Conservation (phyloP, 495 filamentous ascomycete genomes). For the Saxispiralis lemnorum region DNA sequence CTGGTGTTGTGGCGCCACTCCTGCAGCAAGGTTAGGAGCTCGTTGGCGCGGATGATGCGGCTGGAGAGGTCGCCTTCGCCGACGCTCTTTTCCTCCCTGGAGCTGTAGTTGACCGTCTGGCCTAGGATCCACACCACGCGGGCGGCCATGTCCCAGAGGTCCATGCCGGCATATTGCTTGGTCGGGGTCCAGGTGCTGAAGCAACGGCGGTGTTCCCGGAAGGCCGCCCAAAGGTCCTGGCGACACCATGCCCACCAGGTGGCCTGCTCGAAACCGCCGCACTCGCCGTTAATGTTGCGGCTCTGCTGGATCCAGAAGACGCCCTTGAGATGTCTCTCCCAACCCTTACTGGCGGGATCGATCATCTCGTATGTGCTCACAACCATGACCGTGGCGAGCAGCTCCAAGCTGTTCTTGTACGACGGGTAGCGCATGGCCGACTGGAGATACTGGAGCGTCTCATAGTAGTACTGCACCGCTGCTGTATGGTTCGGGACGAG, state of each 20-base stretch:
- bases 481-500: conserved; percentile 9
- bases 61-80: conserved; percentile 10
- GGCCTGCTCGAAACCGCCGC: conserved; percentile 22
- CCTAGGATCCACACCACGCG: conserved; percentile 11
- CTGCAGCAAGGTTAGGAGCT: conserved; percentile 15
- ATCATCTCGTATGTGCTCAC: conserved; percentile 24
- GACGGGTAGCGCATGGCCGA: conserved; percentile 21
- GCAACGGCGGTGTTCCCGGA: conserved; percentile 12
- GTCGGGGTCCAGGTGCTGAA: conserved; percentile 15
- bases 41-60: conserved; percentile 15
- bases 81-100: conserved; percentile 11
- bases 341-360: conserved; percentile 17
- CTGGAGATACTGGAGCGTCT: conserved; percentile 25
- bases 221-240: conserved; percentile 14
- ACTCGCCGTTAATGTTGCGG: conserved; percentile 24
- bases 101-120: conserved; percentile 16
- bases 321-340: conserved; percentile 23
- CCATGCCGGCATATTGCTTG: conserved; percentile 6
- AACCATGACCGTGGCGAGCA: conserved; percentile 22
- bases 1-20: conserved; percentile 18
- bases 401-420: conserved; percentile 21
- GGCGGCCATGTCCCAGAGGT: conserved; percentile 10
- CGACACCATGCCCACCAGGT: conserved; percentile 27
- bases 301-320: conserved; percentile 27
- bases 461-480: conserved; percentile 25